These are phyloP conservation scores for Chenopodium formosanum DNA, from an alignment of 148 eudicot species.

Conservation along the genomic window DNA sequence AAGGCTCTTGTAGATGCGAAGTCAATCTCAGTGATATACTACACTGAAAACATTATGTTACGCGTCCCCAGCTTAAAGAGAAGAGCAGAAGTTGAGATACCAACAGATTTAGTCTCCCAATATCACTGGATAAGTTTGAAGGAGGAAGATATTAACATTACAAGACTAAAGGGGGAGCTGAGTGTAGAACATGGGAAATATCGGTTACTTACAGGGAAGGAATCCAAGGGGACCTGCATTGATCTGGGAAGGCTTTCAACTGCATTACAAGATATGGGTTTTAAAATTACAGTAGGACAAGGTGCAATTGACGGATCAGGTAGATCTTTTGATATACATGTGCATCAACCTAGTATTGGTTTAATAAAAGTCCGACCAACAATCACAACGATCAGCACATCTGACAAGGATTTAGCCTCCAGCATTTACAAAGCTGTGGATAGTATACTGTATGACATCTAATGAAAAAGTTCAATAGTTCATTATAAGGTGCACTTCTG, in stretches of 20 bases:
- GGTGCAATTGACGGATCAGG: constrained; percentile 30
- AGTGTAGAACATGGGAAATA: constrained; percentile 52
- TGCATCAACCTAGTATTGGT: constrained; percentile 54
- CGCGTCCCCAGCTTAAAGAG: constrained; percentile 46
- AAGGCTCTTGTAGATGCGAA: constrained; percentile 27
- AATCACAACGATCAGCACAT: constrained; percentile 43
- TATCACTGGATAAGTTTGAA: constrained; percentile 43
- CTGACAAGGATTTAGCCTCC: constrained; percentile 52
- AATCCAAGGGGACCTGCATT: constrained; percentile 33
- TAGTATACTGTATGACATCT: constrained; percentile 39
- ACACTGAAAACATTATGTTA: constrained; percentile 42
- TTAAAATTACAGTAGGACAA: constrained; percentile 41
- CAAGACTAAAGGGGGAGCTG: constrained; percentile 73
- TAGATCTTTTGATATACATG: constrained; percentile 26
- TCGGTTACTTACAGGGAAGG: constrained; percentile 32
- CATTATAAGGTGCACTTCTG: background rate
- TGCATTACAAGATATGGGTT: constrained; percentile 55
- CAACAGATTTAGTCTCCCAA: constrained; percentile 49
- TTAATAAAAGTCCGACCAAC: constrained; percentile 41
- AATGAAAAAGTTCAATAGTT: background rate
- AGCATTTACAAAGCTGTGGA: constrained; percentile 47
- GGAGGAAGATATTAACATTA: constrained; percentile 34
- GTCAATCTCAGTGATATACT: constrained; percentile 37
- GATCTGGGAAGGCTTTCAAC: constrained; percentile 37
- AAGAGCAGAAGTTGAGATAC: constrained; percentile 48